Conservation (phyloP, 2,329 filamentous ascomycete genomes). For the Botrytis pseudocinerea region DNA sequence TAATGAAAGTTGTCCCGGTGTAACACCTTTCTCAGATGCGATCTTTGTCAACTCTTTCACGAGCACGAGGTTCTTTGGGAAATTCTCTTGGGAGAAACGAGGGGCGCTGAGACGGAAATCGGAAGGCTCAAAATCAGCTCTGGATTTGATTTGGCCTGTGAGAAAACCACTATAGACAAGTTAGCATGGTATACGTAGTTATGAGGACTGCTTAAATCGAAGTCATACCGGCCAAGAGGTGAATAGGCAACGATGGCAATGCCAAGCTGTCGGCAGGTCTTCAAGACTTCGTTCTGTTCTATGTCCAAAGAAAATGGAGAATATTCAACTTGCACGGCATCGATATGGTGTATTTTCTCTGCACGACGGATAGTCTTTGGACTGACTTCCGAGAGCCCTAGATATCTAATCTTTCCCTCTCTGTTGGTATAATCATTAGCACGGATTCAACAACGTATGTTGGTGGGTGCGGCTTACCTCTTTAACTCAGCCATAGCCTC, state of each 20-base stretch:
- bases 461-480: conserved; percentile 21
- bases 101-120: conserved; percentile 51
- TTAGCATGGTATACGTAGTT: background rate
- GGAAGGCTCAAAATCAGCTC: conserved; percentile 48
- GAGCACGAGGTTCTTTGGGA: conserved; percentile 51
- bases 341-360: conserved; percentile 50
- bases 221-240: conserved; percentile 50
- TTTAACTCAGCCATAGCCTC: conserved; percentile 45
- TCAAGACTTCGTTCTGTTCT: conserved; percentile 54
- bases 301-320: conserved; percentile 57
- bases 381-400: conserved; percentile 56
- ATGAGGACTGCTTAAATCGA: conserved; percentile 24
- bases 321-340: conserved; percentile 57
- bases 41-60: conserved; percentile 48
- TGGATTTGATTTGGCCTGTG: conserved; percentile 50
- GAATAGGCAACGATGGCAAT: conserved; percentile 58
- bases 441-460: background rate
- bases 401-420: conserved; percentile 57
- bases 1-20: conserved; percentile 52
- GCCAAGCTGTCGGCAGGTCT: conserved; percentile 58
- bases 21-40: conserved; percentile 52
- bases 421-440: conserved; percentile 22
- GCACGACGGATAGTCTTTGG: conserved; percentile 54
- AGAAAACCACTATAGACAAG: conserved; percentile 49
- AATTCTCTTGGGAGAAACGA: conserved; percentile 52